phyloP scores from a whole-genome alignment of 441 rosid species.

The Syzygium syzygioides region DNA sequence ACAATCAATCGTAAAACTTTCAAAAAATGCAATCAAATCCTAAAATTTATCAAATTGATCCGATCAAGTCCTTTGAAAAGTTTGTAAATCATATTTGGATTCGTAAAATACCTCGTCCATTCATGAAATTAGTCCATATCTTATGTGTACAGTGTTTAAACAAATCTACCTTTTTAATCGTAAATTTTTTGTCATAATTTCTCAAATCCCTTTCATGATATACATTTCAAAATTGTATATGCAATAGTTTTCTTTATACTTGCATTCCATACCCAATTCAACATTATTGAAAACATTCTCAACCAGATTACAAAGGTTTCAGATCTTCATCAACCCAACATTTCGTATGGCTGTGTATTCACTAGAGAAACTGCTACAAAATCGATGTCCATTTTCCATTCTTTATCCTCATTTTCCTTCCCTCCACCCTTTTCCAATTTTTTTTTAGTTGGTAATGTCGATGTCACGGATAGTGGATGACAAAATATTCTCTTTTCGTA shows the following conservation, averaged over 20 bases:
- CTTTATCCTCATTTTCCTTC: neutral
- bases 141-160: accelerated
- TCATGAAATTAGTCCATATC: neutral
- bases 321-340: neutral
- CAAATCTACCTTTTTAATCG: neutral
- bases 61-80: neutral
- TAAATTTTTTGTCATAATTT: neutral
- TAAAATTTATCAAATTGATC: too few relatives aligned
- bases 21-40: too few relatives aligned
- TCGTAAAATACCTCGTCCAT: neutral
- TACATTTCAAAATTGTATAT: neutral
- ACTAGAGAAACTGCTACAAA: neutral
- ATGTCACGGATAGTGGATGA: neutral
- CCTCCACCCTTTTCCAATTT: neutral
- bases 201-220: neutral
- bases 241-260: neutral
- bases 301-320: neutral
- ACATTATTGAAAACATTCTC: neutral
- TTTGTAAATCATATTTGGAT: neutral
- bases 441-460: neutral
- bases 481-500: neutral
- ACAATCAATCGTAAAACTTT: too few relatives aligned
- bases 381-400: neutral
- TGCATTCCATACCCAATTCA: neutral
- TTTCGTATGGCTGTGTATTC: neutral